A percentile compares a stretch with the other conserved stretches of the same genome.
phyloP scores from a whole-genome alignment of 1,284 basidiomycete species.

The Gymnopus androsaceus region DNA sequence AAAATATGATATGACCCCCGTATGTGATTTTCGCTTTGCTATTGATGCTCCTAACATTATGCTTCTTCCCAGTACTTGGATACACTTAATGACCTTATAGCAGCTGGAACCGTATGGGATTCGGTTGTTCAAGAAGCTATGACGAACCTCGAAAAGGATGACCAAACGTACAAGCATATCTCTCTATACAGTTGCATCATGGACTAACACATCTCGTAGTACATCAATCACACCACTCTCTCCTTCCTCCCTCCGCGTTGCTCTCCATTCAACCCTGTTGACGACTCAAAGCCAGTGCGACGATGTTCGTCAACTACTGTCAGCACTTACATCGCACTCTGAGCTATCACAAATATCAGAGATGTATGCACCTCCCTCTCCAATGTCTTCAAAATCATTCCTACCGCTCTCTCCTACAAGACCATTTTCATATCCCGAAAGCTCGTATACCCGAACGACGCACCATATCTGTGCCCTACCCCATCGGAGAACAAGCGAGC shows the following conservation, averaged over 20 bases:
- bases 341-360: conserved; percentile 74
- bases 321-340: conserved; percentile 68
- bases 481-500: conserved; percentile 54
- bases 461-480: conserved; percentile 25
- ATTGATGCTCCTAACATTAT: conserved; percentile 3
- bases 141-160: conserved; percentile 64
- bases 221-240: conserved; percentile 44
- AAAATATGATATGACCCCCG: conserved; percentile 54
- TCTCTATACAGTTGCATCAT: conserved; percentile 15
- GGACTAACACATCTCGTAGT: conserved; percentile 15
- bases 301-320: conserved; percentile 73
- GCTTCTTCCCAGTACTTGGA: conserved; percentile 52
- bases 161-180: conserved; percentile 51
- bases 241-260: conserved; percentile 62
- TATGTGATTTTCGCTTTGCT: conserved; percentile 35
- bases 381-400: conserved; percentile 36
- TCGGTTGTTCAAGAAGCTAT: conserved; percentile 68
- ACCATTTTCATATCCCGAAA: conserved; percentile 46
- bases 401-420: conserved; percentile 27
- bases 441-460: conserved; percentile 22
- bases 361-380: conserved; percentile 81
- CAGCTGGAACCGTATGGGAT: conserved; percentile 70
- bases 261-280: conserved; percentile 70
- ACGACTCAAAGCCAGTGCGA: conserved; percentile 78
- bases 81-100: conserved; percentile 64